These are phyloP conservation scores for Auriscalpium vulgare DNA, from an alignment of 768 basidiomycete genomes.

Conservation along the genomic window DNA sequence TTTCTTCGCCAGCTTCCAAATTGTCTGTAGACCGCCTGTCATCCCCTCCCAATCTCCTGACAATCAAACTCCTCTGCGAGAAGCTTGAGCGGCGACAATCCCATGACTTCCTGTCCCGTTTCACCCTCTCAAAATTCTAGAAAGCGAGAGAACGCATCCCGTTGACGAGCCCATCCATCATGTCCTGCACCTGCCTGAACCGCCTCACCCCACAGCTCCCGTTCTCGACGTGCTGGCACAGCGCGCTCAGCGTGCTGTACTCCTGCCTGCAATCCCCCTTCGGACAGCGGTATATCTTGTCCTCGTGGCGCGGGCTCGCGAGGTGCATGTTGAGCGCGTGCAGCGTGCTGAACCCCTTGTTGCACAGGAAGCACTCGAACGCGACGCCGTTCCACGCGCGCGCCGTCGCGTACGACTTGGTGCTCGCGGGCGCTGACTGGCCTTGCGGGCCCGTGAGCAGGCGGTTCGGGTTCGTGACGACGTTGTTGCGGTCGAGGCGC, in stretches of 20 bases:
- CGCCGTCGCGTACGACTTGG: slow-evolving; percentile 29
- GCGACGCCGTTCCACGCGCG: slow-evolving; percentile 32
- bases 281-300: slow-evolving; percentile 1
- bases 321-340: slow-evolving; percentile 53
- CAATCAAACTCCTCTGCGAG: too few species aligned
- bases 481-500: slow-evolving; percentile 33
- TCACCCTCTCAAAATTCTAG: neutral
- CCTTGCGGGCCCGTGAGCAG: slow-evolving; percentile 32
- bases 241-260: neutral
- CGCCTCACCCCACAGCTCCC: slow-evolving; percentile 1
- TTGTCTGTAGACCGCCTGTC: too few species aligned
- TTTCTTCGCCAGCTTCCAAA: too few species aligned
- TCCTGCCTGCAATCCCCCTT: neutral
- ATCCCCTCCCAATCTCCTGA: too few species aligned
- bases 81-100: too few species aligned
- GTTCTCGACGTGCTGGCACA: slow-evolving; percentile 2
- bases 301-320: slow-evolving; percentile 36
- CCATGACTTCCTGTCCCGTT: too few species aligned
- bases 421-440: slow-evolving; percentile 18
- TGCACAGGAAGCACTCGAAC: slow-evolving; percentile 62
- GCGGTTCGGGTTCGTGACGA: slow-evolving; percentile 50
- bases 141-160: neutral
- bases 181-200: neutral
- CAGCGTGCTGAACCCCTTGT: slow-evolving; percentile 32
- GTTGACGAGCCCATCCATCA: neutral